Base-by-base conservation (phyloP, 1,139 yeast genomes). In the Blastobotrys persicus region DNA sequence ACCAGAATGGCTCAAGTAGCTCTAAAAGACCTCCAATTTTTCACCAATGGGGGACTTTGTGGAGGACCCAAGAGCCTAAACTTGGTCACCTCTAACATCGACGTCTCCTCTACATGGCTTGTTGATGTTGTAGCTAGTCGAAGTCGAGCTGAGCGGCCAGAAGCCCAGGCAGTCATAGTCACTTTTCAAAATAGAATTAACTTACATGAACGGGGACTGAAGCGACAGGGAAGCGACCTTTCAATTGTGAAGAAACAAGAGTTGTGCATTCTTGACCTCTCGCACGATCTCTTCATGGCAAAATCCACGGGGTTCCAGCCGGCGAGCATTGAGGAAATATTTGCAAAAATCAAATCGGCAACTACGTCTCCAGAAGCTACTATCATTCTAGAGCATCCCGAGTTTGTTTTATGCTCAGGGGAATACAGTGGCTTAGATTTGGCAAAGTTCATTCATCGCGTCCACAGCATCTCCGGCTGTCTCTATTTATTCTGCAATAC, bases 41-140 rank as follows among this genome's bases (percentile, higher is more conserved):
- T 35, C 31, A 17, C 12, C 9, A 44, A 48, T 31, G 54, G 54
- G 1, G 16, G 19, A 7, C 17, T 48, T 3, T 26, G 23, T 13
- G 14, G 39, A 12, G 20, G 48, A 28, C 2, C 16, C 26, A 19
- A 37, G 4, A 37, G 18, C 7, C 59, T 81, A 35, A 71, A 79
- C 1, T 60, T 80, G 1, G 67, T 85, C 1, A 74, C 87, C 0
- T 77, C 83, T 53, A 71, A 75, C 1, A 79, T 77, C 52, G 85
- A 87, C 0, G 83, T 88, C 0, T 74, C 80, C 16, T 83, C 94
- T 1, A 64, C 78, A 3, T 87, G 95, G 95, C 68, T 86, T 31
- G 62, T 79, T 4, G 35, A 32, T 14, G 35, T 32, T 38, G 41
- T 37, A 18, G 41, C 26, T n/a, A 37, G 41, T 23, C 23, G 41